phyloP scores from a whole-genome alignment of 1,284 basidiomycete species.

The Rhodotorula sp. region DNA sequence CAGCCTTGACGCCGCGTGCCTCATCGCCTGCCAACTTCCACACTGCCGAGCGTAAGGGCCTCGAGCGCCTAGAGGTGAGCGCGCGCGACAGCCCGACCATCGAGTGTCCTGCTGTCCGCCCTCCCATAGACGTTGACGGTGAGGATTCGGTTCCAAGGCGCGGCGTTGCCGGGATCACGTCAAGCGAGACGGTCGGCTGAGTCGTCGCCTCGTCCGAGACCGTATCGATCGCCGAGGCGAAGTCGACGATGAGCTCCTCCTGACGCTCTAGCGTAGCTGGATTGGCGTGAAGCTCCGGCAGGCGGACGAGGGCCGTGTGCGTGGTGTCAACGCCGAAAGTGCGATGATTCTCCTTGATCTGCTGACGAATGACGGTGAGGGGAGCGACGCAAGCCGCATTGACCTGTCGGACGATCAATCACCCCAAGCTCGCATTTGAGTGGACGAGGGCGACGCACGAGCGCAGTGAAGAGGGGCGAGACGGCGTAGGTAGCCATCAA shows the following conservation, averaged over 20 bases:
- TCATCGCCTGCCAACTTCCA: background rate
- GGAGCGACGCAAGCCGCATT: constrained; percentile 3
- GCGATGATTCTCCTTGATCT: constrained; percentile 1
- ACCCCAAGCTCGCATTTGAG: too few species aligned
- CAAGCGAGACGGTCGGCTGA: background rate
- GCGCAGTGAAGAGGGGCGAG: background rate
- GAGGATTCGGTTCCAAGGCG: background rate
- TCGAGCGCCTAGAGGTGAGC: background rate
- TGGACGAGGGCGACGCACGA: background rate
- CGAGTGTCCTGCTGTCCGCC: background rate
- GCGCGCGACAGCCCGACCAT: background rate
- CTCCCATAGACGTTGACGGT: background rate
- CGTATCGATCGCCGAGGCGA: too few species aligned
- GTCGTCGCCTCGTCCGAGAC: too few species aligned
- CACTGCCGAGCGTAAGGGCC: constrained; percentile 1
- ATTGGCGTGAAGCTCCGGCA: too few species aligned
- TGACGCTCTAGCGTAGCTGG: too few species aligned
- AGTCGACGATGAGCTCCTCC: too few species aligned
- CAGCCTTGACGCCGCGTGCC: background rate
- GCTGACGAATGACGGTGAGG: constrained; percentile 2
- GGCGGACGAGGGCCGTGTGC: background rate
- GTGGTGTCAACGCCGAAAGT: background rate
- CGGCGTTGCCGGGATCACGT: background rate
- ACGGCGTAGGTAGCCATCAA: background rate
- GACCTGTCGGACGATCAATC: background rate